Base-by-base conservation (phyloP, 2,329 filamentous ascomycete genomes). In the Metarhizium brunneum region DNA sequence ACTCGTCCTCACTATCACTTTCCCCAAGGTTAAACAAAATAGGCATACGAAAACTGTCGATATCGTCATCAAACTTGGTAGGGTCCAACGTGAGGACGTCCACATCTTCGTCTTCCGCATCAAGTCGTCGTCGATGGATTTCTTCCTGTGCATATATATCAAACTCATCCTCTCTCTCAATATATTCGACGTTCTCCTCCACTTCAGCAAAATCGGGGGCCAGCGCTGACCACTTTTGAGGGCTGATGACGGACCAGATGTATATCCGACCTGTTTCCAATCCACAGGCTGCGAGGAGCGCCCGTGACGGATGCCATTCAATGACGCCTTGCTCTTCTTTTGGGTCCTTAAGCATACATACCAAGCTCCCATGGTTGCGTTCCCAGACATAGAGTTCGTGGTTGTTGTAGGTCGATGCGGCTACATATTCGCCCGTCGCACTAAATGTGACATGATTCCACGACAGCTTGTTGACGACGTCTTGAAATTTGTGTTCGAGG, bases 371-470 rank as follows among this genome's bases (percentile, higher is more conserved):
- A 65, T 95, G 90, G 55, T 87, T 88, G 54, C 94, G 85, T 73
- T 99, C 94, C 94, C 92, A 97, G 32, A 97, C 92, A 71, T 97
- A 97, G 60, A 99, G 88, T 71, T 99, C 92, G 64, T 96, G 92
- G 66, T 99, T 99, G 78, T 97, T 97, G 70, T 91, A 96, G 2
- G 94, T 97, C 30, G 91, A 95, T 0, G 95, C 94, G 29, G 91
- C 91, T 45, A 99, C 91, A 68, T 97, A 97, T 71, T 99, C 94
- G 53, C 91, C 92, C 0, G 89, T 94, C 1, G 90, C 87, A 65
- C 90, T 95, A 69, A 99, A 97, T 0, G 92, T 91, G 57, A 96
- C 92, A 66, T 96, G 91, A 66, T 97, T 99, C 94, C 94, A 99
- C 6, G 88, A 91, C 13, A 97, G 75, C 48, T 88, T 85, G 67